Percentiles rank a stretch among this genome's conserved stretches.
These are phyloP conservation scores for Fomitopsis pulvina DNA, from an alignment of 768 basidiomycete species.

Conservation along the genomic window DNA sequence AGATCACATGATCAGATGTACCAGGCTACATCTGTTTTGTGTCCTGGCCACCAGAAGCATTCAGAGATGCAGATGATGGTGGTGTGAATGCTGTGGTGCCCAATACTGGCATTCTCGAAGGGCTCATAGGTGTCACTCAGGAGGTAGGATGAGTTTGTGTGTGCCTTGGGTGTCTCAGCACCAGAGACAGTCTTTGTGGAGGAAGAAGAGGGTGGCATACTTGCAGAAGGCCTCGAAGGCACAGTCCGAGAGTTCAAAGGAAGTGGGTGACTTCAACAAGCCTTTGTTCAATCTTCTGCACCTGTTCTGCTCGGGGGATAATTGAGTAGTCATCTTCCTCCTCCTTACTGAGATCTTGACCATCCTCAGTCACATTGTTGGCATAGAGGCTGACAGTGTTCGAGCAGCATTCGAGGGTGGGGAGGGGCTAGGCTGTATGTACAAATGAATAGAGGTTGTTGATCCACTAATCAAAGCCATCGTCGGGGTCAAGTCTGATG, in stretches of 20 bases:
- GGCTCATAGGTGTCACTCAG: neutral
- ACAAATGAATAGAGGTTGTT: slow-evolving; percentile 9
- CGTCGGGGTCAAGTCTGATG: neutral
- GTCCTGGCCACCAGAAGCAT: no score
- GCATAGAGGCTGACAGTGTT: neutral
- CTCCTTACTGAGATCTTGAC: slow-evolving; percentile 1
- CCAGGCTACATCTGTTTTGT: no score
- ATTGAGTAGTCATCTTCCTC: neutral
- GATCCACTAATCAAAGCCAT: slow-evolving; percentile 12
- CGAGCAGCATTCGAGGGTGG: neutral
- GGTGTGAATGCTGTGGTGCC: slow-evolving; percentile 16
- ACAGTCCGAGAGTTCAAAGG: neutral
- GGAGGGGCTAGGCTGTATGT: slow-evolving; percentile 3
- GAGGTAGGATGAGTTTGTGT: slow-evolving; percentile 15
- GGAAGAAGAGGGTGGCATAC: neutral
- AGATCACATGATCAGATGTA: no score
- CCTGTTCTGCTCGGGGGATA: neutral
- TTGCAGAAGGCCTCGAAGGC: no score
- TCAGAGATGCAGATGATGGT: neutral
- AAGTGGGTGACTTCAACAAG: neutral
- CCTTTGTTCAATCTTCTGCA: neutral
- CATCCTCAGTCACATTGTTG: no score
- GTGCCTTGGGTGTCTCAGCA: slow-evolving; percentile 6
- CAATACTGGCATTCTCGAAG: no score
- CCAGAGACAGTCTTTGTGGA: slow-evolving; percentile 5